Base-by-base conservation (phyloP, 441 rosid species). In the Manihot esculenta region DNA sequence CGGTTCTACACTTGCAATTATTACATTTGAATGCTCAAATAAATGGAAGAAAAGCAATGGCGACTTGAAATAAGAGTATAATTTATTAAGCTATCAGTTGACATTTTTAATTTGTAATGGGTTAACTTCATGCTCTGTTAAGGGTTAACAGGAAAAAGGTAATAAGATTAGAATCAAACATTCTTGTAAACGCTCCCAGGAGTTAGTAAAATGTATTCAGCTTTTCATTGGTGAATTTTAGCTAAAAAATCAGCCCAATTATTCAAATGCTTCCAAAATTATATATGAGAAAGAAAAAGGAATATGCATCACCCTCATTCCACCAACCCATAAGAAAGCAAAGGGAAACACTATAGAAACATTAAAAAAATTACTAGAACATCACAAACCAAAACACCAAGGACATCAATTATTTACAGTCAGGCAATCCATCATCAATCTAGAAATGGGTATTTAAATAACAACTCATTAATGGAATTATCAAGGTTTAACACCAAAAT, bases 391-490 rank as follows among this genome's bases (percentile, higher is more conserved):
- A 56, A 66, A 23, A 3, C 5, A 54, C 24, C 23, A 38, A 73
- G 18, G 30, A 26, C 10, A 38, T 51, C 9, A 62, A 57, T 17
- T 51, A 45, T 26, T 23, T 51, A 67, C 48, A 65, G 12, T 21
- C 33, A 48, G 18, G 15, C n/a, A 3, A 38, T 17, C 47, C 23
- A 35, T 17, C 59, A 61, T 15, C 44, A 48, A 49, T 15, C n/a
- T 30, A 57, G 50, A 49, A 71, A 56, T 51, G 68, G 68, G 62
- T 51, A 2, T 26, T 51, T 48, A 44, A 35, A 0, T 3, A 66
- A 38, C 15, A 64, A 64, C 38, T 49, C 12, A 17, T 27, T 18
- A 23, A 53, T 12, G 62, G 27, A 51, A 64, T 33, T 1, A 14
- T 30, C 45, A 57, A 17, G 56, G 42, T 66, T 14, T 27, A 59